These are phyloP conservation scores for Saxophila tyrrhenica DNA, from an alignment of 495 filamentous ascomycete species.

Conservation along the genomic window DNA sequence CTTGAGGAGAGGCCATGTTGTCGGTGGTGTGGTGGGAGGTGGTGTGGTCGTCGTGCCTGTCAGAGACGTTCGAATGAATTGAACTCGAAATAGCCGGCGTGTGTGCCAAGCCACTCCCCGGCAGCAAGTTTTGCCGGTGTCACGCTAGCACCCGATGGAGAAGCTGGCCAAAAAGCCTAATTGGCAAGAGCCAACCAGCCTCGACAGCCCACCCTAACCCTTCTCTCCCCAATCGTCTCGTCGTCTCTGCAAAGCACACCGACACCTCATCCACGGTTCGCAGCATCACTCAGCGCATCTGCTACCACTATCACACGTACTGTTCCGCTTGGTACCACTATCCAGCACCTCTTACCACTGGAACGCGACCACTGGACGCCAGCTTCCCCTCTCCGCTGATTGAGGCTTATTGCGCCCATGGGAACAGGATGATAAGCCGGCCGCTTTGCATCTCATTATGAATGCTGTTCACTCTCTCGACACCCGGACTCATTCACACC, in stretches of 20 bases:
- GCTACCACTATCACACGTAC: neutral
- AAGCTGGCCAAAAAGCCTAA: too few relatives aligned
- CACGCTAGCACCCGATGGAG: too few relatives aligned
- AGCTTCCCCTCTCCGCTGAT: neutral
- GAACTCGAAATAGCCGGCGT: too few relatives aligned
- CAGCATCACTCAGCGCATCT: neutral
- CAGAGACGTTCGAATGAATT: too few relatives aligned
- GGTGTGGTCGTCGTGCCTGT: neutral
- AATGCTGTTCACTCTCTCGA: slow-evolving; percentile 1
- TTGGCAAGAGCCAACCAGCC: too few relatives aligned
- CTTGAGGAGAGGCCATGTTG: slow-evolving; percentile 41
- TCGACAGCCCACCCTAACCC: too few relatives aligned
- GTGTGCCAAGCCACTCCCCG: too few relatives aligned
- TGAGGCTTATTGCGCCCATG: neutral
- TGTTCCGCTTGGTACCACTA: neutral
- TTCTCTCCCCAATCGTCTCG: too few relatives aligned
- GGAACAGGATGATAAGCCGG: neutral
- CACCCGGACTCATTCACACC: neutral
- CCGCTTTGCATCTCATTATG: neutral
- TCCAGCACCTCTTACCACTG: neutral
- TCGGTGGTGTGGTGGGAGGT: slow-evolving; percentile 6
- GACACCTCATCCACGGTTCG: neutral
- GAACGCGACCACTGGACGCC: neutral
- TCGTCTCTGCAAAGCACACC: too few relatives aligned
- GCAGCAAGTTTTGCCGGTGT: too few relatives aligned